These are phyloP conservation scores for Naganishia sp. DNA, from an alignment of 1,284 basidiomycete genomes.

Conservation along the genomic window DNA sequence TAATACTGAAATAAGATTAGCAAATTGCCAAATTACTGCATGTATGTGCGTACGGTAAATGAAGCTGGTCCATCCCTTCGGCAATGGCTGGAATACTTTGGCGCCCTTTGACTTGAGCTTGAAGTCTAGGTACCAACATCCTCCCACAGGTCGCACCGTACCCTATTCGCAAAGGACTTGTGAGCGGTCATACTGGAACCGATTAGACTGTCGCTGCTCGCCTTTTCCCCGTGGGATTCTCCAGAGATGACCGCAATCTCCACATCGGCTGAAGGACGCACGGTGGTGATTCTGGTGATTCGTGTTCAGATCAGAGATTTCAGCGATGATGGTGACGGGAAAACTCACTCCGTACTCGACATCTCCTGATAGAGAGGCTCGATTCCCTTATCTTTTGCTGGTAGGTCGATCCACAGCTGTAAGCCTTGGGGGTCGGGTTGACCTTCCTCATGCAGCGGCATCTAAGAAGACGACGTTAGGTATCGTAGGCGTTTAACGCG, in stretches of 20 bases:
- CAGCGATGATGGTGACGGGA: not conserved
- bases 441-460: constrained; percentile 77
- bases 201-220: constrained; percentile 25
- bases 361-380: constrained; percentile 59
- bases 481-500: no score
- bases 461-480: constrained; percentile 52
- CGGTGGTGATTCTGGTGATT: constrained; percentile 64
- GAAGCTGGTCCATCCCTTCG: constrained; percentile 79
- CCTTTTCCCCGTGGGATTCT: constrained; percentile 71
- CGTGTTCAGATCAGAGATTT: not conserved
- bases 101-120: constrained; percentile 66
- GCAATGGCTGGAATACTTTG: constrained; percentile 80
- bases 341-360: constrained; percentile 55
- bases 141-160: constrained; percentile 83
- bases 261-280: constrained; percentile 71
- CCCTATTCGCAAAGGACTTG: constrained; percentile 56
- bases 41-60: constrained; percentile 65
- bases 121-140: constrained; percentile 90
- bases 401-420: constrained; percentile 93
- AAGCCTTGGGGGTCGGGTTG: constrained; percentile 72
- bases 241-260: constrained; percentile 86
- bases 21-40: not conserved
- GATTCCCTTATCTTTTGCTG: constrained; percentile 81
- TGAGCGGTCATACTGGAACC: not conserved
- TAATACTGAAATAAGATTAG: not conserved